Percentiles rank a stretch among this genome's conserved stretches.
Evolutionary conservation across 1,139 yeast genomes (phyloP).

Genomic region (Geotrichum siamense): DNA sequence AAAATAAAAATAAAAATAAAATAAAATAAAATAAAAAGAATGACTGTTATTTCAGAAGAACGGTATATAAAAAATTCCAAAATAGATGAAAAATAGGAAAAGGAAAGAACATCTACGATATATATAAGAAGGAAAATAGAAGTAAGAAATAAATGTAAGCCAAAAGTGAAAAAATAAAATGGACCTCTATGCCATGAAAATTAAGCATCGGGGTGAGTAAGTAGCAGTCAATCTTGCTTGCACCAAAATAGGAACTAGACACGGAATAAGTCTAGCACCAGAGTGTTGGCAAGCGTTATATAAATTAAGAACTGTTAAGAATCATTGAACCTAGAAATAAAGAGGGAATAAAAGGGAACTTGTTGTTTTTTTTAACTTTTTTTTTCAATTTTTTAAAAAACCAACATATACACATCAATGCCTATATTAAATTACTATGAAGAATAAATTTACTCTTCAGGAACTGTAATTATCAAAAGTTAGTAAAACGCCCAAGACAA

Average conservation of each 20-base stretch:
- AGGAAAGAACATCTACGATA: too few relatives aligned
- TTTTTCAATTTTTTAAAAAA: conserved; percentile 10
- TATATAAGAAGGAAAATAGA: too few relatives aligned
- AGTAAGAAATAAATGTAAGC: neutral
- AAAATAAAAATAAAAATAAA: too few relatives aligned
- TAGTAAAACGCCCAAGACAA: conserved; percentile 14
- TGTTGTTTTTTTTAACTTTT: conserved; percentile 7
- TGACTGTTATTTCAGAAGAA: too few relatives aligned
- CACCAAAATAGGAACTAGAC: conserved; percentile 86
- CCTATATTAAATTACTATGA: conserved; percentile 21
- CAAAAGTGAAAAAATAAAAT: conserved; percentile 18
- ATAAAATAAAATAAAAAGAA: too few relatives aligned
- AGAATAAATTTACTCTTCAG: conserved; percentile 18
- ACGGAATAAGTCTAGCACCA: conserved; percentile 52
- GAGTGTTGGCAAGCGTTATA: conserved; percentile 84
- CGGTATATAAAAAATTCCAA: too few relatives aligned
- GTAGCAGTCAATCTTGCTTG: conserved; percentile 75
- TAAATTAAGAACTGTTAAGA: neutral
- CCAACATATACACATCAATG: conserved; percentile 20
- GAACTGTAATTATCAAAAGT: conserved; percentile 15
- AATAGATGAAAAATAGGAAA: too few relatives aligned
- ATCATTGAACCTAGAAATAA: too few relatives aligned
- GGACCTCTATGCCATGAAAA: conserved; percentile 52
- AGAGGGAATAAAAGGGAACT: too few relatives aligned
- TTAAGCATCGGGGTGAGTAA: conserved; percentile 63